These are phyloP conservation scores for Tuber aestivum DNA, from an alignment of 495 filamentous ascomycete species.

Conservation along the genomic window DNA sequence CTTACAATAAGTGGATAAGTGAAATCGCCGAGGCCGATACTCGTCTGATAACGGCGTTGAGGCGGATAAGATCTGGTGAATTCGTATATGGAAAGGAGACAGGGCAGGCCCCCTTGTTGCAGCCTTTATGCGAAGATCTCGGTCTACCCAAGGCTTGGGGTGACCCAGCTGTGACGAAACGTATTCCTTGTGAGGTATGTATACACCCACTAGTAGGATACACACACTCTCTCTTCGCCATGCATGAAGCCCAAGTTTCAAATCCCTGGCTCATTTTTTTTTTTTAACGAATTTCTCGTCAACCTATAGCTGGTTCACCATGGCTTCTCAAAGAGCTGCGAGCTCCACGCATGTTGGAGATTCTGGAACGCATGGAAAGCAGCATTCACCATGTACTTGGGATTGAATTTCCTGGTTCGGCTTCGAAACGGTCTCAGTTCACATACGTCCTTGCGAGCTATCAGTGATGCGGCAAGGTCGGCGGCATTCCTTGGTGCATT, in stretches of 20 bases:
- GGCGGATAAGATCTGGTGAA: constrained; percentile 56
- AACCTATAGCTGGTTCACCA: constrained; percentile 64
- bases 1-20: constrained; percentile 83
- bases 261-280: not conserved
- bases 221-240: not conserved
- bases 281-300: constrained; percentile 7
- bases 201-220: not conserved
- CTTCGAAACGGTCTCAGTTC: constrained; percentile 50
- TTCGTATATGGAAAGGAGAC: constrained; percentile 75
- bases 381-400: constrained; percentile 73
- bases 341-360: constrained; percentile 66
- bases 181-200: constrained; percentile 67
- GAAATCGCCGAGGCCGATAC: constrained; percentile 71
- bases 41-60: constrained; percentile 69
- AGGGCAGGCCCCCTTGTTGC: constrained; percentile 63
- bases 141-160: constrained; percentile 64
- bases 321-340: constrained; percentile 69
- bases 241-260: constrained; percentile 16
- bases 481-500: constrained; percentile 79
- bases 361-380: constrained; percentile 67
- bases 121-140: constrained; percentile 70
- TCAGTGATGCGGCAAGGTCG: constrained; percentile 61
- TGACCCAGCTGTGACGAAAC: constrained; percentile 65
- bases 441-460: constrained; percentile 47
- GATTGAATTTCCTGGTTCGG: constrained; percentile 64